Percentiles rank a stretch among this genome's conserved stretches.
These are phyloP conservation scores for Rhododendron mucronatum DNA, from an alignment of 148 eudicot species.

Conservation along the genomic window DNA sequence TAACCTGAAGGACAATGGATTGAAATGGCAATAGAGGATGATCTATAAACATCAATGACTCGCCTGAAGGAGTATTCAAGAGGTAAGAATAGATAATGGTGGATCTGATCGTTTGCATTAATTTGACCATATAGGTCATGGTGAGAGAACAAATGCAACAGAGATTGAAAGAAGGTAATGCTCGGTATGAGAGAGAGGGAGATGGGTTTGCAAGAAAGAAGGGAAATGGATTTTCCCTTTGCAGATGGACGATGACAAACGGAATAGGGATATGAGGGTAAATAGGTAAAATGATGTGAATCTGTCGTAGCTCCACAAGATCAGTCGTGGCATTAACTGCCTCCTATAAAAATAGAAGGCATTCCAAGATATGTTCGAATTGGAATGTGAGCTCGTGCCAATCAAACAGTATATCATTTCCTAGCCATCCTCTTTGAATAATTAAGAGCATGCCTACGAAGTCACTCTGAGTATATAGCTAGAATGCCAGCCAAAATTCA, in stretches of 20 bases:
- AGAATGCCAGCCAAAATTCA: not conserved
- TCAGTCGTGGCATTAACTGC: not conserved
- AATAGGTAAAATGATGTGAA: not conserved
- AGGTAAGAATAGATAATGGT: not conserved
- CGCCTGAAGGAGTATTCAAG: not conserved
- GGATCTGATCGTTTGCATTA: too few species aligned
- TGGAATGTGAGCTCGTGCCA: not conserved
- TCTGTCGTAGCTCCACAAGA: not conserved
- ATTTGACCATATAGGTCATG: not conserved
- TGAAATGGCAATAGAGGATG: not conserved
- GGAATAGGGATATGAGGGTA: not conserved
- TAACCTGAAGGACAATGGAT: not conserved
- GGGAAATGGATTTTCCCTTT: not conserved
- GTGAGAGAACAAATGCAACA: not conserved
- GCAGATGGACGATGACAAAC: not conserved
- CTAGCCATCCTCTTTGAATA: not conserved
- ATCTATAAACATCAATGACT: not conserved
- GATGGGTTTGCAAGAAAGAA: not conserved
- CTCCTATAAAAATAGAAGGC: not conserved
- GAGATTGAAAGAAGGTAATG: not conserved
- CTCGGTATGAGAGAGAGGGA: not conserved
- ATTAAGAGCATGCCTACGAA: not conserved
- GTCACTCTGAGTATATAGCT: not conserved
- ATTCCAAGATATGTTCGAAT: not conserved
- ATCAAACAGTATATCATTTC: not conserved